phyloP scores from a whole-genome alignment of 768 basidiomycete species.

The Podaxis rugospora region DNA sequence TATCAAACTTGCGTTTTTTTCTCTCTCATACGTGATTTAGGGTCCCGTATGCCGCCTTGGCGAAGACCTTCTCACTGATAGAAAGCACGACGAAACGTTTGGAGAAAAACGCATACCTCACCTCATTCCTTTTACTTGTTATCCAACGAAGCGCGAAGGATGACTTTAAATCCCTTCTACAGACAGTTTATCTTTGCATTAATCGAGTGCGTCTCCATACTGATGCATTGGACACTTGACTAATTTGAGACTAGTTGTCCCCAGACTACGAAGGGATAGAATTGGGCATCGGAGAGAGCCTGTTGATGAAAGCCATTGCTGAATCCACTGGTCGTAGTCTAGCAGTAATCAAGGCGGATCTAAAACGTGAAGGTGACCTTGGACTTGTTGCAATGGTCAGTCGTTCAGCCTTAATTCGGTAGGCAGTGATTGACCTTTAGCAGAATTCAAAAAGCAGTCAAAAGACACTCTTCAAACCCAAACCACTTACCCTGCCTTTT shows the following conservation, averaged over 20 bases:
- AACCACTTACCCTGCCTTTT: slow-evolving; percentile 79
- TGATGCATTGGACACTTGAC: neutral
- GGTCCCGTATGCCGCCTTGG: slow-evolving; percentile 91
- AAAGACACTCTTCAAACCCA: slow-evolving; percentile 92
- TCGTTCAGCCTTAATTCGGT: neutral
- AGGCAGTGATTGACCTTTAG: neutral
- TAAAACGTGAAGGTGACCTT: slow-evolving; percentile 93
- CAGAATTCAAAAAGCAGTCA: slow-evolving; percentile 93
- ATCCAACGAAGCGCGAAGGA: slow-evolving; percentile 79
- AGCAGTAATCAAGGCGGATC: slow-evolving; percentile 79
- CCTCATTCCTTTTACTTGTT: slow-evolving; percentile 83
- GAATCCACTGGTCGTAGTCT: slow-evolving; percentile 91
- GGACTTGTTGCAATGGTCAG: slow-evolving; percentile 94
- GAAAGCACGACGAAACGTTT: slow-evolving; percentile 94
- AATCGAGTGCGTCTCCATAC: slow-evolving; percentile 64
- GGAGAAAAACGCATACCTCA: slow-evolving; percentile 87
- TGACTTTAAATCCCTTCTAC: slow-evolving; percentile 73
- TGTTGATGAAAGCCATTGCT: slow-evolving; percentile 92
- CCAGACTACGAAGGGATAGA: slow-evolving; percentile 96
- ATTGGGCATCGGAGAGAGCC: slow-evolving; percentile 92
- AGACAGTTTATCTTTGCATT: slow-evolving; percentile 93
- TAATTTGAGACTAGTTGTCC: slow-evolving; percentile 55
- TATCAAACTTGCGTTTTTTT: neutral
- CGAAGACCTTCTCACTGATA: slow-evolving; percentile 83
- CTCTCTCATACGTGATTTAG: slow-evolving; percentile 33